Percentiles rank a stretch among this genome's conserved stretches.
Evolutionary conservation across 345 rosid genomes (phyloP).

Genomic region (Murraya koenigii): DNA sequence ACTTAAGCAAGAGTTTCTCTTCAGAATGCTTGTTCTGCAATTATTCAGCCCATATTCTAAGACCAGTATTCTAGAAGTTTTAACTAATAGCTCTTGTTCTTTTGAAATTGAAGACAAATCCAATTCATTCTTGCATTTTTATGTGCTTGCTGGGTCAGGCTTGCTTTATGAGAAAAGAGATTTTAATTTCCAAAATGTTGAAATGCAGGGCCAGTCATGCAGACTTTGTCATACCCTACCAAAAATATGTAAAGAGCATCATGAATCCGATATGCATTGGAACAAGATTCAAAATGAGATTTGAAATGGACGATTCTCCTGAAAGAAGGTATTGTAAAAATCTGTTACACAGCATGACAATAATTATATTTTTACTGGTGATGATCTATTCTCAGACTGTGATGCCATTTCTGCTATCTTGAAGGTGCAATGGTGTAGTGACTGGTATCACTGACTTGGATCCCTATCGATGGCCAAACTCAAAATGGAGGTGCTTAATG

Average conservation of each 20-base stretch:
- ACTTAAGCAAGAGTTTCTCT: neutral
- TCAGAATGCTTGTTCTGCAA: neutral
- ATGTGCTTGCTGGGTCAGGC: neutral
- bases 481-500: conserved; percentile 92
- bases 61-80: neutral
- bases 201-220: conserved; percentile 76
- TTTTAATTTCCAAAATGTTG: conserved; percentile 15
- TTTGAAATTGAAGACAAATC: neutral
- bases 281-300: conserved; percentile 77
- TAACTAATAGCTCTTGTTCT: neutral
- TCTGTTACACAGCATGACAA: neutral
- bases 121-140: neutral
- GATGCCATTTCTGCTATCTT: conserved; percentile 7
- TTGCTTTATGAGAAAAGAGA: conserved; percentile 1
- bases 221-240: conserved; percentile 73
- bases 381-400: conserved; percentile 12
- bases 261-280: conserved; percentile 52
- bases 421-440: conserved; percentile 74
- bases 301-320: conserved; percentile 79
- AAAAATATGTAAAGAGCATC: conserved; percentile 69
- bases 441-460: conserved; percentile 68
- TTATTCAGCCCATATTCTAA: neutral
- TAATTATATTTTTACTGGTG: neutral
- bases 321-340: conserved; percentile 60
- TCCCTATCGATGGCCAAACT: conserved; percentile 82